Evolutionary conservation across 2,329 filamentous ascomycete genomes (phyloP).

Genomic region (Sporothrix pseudoabietina): DNA sequence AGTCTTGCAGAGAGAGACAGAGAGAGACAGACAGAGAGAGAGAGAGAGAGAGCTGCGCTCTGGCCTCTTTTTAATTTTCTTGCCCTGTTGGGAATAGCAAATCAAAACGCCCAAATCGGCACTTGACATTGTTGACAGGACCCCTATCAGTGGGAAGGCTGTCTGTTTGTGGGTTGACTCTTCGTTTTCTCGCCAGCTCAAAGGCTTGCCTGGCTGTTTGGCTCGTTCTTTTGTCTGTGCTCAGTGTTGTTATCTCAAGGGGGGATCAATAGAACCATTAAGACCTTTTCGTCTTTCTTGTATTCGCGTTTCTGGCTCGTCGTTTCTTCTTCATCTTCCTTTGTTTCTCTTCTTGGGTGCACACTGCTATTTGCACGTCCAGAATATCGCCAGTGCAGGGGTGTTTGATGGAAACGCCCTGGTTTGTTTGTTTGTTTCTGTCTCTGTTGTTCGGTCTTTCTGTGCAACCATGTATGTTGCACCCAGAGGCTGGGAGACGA

Average conservation of each 20-base stretch:
- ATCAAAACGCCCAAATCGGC: not conserved
- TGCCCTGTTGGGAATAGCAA: not conserved
- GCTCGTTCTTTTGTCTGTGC: conserved; percentile 6
- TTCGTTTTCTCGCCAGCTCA: not conserved
- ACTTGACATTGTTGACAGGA: conserved; percentile 1
- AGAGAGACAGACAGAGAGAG: too few species aligned
- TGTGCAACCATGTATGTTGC: not conserved
- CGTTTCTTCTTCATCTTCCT: not conserved
- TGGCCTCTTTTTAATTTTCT: conserved; percentile 1
- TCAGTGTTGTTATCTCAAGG: not conserved
- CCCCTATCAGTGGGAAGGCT: not conserved
- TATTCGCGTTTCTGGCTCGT: not conserved
- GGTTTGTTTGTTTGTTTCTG: not conserved
- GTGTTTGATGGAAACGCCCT: conserved; percentile 13
- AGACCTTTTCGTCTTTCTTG: not conserved
- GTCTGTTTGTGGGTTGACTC: not conserved
- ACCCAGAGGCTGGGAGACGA: not conserved
- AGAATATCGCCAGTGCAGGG: not conserved
- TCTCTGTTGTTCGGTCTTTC: not conserved
- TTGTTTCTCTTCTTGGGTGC: conserved; percentile 6
- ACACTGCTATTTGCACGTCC: not conserved
- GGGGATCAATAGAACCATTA: not conserved
- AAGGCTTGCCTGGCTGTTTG: not conserved
- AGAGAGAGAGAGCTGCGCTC: not conserved
- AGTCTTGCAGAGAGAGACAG: not conserved